Evolutionary conservation across 2,329 filamentous ascomycete genomes (phyloP).

Genomic region (Rhynchosporium graminicola): DNA sequence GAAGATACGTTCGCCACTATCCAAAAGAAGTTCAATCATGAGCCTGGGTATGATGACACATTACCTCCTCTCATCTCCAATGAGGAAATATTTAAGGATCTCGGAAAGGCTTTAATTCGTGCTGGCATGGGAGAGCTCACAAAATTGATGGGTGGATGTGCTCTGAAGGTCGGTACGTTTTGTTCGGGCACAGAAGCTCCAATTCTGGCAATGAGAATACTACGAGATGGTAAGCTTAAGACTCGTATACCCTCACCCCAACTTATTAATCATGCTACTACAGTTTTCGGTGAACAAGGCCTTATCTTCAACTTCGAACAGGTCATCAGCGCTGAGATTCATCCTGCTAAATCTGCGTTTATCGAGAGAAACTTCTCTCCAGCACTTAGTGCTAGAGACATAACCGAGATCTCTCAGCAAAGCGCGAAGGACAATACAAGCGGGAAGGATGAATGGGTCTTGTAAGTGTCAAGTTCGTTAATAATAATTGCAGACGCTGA

Average conservation of each 20-base stretch:
- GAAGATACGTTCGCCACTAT: neutral
- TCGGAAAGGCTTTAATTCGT: neutral
- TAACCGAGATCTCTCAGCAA: constrained; percentile 49
- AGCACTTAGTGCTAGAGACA: constrained; percentile 57
- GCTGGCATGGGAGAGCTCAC: neutral
- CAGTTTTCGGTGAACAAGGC: neutral
- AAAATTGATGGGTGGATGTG: neutral
- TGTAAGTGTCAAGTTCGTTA: constrained; percentile 7
- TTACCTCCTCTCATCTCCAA: neutral
- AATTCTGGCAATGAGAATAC: constrained; percentile 9
- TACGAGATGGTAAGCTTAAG: neutral
- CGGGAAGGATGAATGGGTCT: neutral
- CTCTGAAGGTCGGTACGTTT: constrained; percentile 11
- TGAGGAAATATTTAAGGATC: neutral
- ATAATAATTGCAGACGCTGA: constrained; percentile 10
- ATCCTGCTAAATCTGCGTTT: constrained; percentile 63
- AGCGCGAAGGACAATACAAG: neutral
- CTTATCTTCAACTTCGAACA: constrained; percentile 47
- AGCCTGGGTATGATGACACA: neutral
- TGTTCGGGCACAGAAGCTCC: constrained; percentile 12
- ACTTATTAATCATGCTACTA: neutral
- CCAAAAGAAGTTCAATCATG: neutral
- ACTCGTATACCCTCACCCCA: neutral
- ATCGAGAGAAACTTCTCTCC: constrained; percentile 60
- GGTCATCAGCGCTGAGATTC: constrained; percentile 64